Evolutionary conservation across 2,329 filamentous ascomycete species (phyloP).

Genomic region (Annulohypoxylon truncatum): DNA sequence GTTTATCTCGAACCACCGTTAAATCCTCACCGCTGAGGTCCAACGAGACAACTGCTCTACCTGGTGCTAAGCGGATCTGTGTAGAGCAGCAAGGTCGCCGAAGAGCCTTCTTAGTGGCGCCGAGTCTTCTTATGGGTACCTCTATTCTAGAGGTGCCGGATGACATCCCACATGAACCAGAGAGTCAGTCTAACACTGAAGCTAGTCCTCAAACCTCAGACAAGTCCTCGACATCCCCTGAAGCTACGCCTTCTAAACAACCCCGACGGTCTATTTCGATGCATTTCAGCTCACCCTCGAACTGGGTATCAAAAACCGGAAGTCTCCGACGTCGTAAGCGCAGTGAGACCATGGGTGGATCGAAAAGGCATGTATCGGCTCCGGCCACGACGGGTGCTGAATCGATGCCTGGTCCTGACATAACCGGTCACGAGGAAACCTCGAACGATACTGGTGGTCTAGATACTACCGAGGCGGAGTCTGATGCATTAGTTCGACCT

Average conservation of each 20-base stretch:
- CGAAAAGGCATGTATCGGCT: conserved; percentile 66
- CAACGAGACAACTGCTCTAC: conserved; percentile 46
- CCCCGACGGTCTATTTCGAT: conserved; percentile 68
- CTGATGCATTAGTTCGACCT: conserved; percentile 47
- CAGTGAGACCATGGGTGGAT: conserved; percentile 56
- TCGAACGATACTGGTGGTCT: conserved; percentile 43
- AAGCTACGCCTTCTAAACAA: conserved; percentile 58
- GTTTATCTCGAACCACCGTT: conserved; percentile 42
- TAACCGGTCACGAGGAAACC: conserved; percentile 46
- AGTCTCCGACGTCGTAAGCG: conserved; percentile 69
- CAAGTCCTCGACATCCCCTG: conserved; percentile 46
- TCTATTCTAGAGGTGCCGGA: conserved; percentile 27
- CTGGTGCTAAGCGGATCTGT: conserved; percentile 48
- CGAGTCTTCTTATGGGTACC: conserved; percentile 44
- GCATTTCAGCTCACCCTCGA: conserved; percentile 67
- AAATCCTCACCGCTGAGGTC: conserved; percentile 43
- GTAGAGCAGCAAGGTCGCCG: conserved; percentile 50
- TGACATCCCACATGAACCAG: conserved; percentile 24
- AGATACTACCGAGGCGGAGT: conserved; percentile 48
- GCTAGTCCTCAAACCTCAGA: conserved; percentile 45
- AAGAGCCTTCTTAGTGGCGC: conserved; percentile 54
- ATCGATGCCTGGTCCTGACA: conserved; percentile 39
- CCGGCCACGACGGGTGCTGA: conserved; percentile 53
- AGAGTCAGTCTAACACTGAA: conserved; percentile 36
- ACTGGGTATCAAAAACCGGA: conserved; percentile 67